Percentiles rank a stretch among this genome's conserved stretches.
These are phyloP conservation scores for Botryotinia narcissicola DNA, from an alignment of 2,329 filamentous ascomycete genomes.

Conservation along the genomic window DNA sequence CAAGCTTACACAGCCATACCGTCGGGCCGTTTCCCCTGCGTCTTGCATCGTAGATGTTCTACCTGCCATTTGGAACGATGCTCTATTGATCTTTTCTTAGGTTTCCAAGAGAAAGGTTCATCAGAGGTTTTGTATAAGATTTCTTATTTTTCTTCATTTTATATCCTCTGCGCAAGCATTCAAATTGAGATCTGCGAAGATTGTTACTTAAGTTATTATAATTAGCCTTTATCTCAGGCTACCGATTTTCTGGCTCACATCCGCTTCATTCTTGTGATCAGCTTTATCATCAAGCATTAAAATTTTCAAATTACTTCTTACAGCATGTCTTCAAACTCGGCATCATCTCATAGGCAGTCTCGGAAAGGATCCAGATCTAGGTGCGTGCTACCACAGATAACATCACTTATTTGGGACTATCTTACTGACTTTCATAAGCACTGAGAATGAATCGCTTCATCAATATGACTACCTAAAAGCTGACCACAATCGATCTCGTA, in stretches of 20 bases:
- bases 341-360: not conserved
- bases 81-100: not conserved
- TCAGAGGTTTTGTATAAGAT: not conserved
- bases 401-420: not conserved
- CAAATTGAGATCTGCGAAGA: not conserved
- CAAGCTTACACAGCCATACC: not conserved
- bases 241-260: not conserved
- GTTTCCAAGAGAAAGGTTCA: not conserved
- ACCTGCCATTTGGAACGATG: not conserved
- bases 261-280: not conserved
- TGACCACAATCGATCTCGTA: not conserved
- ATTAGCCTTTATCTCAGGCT: not conserved
- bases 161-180: too few relatives aligned
- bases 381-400: not conserved
- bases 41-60: not conserved
- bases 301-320: not conserved
- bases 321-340: not conserved
- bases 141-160: not conserved
- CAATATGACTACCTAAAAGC: not conserved
- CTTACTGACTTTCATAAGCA: constrained; percentile 12
- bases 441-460: not conserved
- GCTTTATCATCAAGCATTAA: not conserved
- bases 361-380: not conserved
- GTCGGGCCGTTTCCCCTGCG: not conserved
- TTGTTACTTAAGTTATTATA: not conserved